Percentiles rank a stretch among this genome's conserved stretches.
Conservation (phyloP, 139 green algal species). For the Chlamydomonas schloesseri region DNA sequence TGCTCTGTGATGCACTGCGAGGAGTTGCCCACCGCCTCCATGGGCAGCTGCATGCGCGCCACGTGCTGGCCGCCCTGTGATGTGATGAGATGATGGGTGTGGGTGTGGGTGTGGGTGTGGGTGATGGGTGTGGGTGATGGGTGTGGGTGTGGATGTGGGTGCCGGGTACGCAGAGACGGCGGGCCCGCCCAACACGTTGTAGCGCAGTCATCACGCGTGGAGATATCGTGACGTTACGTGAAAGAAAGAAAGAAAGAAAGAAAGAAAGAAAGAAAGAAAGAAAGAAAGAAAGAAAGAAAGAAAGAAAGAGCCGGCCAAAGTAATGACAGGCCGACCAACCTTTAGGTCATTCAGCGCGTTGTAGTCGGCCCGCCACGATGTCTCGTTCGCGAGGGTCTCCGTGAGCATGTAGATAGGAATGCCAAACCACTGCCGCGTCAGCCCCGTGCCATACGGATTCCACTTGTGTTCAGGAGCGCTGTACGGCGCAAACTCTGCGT, state of each 20-base stretch:
- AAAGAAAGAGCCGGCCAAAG: too few species aligned
- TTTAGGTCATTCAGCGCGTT: constrained; percentile 44
- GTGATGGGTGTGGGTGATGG: neutral
- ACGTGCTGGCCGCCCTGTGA: constrained; percentile 58
- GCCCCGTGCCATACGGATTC: constrained; percentile 17
- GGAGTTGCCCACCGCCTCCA: constrained; percentile 66
- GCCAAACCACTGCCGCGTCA: constrained; percentile 5
- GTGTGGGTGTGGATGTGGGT: neutral
- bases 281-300: too few species aligned
- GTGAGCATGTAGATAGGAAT: constrained; percentile 37
- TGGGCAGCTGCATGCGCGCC: constrained; percentile 60
- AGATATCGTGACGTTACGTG: neutral
- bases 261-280: too few species aligned
- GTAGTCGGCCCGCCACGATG: constrained; percentile 51
- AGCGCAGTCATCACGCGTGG: neutral
- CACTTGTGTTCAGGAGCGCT: neutral
- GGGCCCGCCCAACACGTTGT: neutral
- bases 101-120: too few species aligned
- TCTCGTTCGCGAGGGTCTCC: constrained; percentile 20
- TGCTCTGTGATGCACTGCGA: constrained; percentile 57
- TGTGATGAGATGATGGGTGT: too few species aligned
- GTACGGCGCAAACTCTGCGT: constrained; percentile 21
- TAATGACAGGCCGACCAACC: neutral
- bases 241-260: too few species aligned
- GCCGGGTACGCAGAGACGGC: neutral